Conservation (phyloP, 2,329 filamentous ascomycete species). For the Aspergillus fructus region DNA sequence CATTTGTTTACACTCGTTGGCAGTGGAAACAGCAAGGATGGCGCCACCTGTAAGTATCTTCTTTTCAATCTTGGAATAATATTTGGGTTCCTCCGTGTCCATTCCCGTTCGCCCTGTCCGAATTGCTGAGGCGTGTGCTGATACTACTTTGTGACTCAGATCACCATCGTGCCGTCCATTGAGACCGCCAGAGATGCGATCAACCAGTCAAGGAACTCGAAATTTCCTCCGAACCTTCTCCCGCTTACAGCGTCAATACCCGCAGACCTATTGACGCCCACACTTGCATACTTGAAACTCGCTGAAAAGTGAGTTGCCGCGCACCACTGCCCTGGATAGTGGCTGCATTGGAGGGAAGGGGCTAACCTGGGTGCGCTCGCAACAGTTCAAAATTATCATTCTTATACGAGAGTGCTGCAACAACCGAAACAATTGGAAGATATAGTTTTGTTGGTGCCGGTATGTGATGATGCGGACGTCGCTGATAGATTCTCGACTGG, state of each 20-base stretch:
- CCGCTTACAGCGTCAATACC: constrained; percentile 81
- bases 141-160: constrained; percentile 34
- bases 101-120: too few relatives aligned
- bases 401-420: constrained; percentile 91
- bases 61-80: neutral
- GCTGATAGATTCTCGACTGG: neutral
- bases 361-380: constrained; percentile 11
- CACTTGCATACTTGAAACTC: constrained; percentile 92
- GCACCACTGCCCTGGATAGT: neutral
- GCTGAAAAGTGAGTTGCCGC: constrained; percentile 62
- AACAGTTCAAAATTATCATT: constrained; percentile 74
- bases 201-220: constrained; percentile 48
- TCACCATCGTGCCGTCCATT: constrained; percentile 59
- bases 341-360: constrained; percentile 5
- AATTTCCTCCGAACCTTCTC: constrained; percentile 71
- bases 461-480: constrained; percentile 25
- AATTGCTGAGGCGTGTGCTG: neutral
- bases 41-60: constrained; percentile 27
- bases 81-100: neutral
- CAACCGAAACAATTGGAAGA: constrained; percentile 85
- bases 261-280: constrained; percentile 90
- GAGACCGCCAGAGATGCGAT: constrained; percentile 60
- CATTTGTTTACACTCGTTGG: constrained; percentile 2
- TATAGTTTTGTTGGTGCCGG: constrained; percentile 94
- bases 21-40: constrained; percentile 18